Percentiles rank a stretch among this genome's conserved stretches.
Evolutionary conservation across 116 monocot genomes (phyloP).

Genomic region (Trichopus zeylanicus): DNA sequence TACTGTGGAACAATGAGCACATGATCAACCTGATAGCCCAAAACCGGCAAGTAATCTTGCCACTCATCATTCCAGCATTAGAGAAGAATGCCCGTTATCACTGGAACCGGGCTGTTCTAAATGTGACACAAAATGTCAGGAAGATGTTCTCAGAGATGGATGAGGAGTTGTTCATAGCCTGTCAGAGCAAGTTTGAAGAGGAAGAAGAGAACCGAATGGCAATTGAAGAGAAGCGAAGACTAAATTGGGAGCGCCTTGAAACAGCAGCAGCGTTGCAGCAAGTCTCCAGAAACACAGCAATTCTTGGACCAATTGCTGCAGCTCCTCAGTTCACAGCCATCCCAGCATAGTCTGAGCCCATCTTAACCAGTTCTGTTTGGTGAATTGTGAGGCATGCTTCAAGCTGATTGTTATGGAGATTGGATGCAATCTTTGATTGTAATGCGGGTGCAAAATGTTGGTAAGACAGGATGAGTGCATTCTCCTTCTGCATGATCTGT

Average conservation of each 20-base stretch:
- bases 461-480: no score
- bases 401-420: no score
- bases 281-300: slow-evolving; percentile 22
- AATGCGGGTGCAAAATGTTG: no score
- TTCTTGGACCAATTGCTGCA: slow-evolving; percentile 18
- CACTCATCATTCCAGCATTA: slow-evolving; percentile 22
- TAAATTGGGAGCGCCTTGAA: slow-evolving; percentile 49
- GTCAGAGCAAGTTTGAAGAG: slow-evolving; percentile 24
- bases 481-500: no score
- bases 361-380: no score
- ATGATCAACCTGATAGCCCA: slow-evolving; percentile 18
- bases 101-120: slow-evolving; percentile 31
- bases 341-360: not conserved
- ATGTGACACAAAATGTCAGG: slow-evolving; percentile 19
- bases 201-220: slow-evolving; percentile 19
- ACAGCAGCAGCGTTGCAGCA: slow-evolving; percentile 30
- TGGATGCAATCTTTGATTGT: no score
- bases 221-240: slow-evolving; percentile 25
- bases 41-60: slow-evolving; percentile 21
- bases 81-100: slow-evolving; percentile 21
- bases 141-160: slow-evolving; percentile 31
- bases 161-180: slow-evolving; percentile 23
- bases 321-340: not conserved
- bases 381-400: no score
- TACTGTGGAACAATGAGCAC: slow-evolving; percentile 29